phyloP scores from a whole-genome alignment of 108 stramenopile genomes.

The Schizochytrium sp. region DNA sequence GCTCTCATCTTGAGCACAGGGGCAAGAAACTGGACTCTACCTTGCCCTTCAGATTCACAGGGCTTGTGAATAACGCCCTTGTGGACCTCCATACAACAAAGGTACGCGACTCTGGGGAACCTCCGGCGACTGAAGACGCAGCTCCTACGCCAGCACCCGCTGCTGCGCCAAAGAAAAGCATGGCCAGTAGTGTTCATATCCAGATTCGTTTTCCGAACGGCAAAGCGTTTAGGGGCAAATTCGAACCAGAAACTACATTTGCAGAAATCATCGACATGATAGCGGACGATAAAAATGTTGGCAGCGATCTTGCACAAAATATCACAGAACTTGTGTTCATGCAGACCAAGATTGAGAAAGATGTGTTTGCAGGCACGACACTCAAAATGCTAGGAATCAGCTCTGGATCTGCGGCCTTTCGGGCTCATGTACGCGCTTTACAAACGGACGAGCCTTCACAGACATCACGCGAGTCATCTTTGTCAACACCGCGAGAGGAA shows the following conservation, averaged over 20 bases:
- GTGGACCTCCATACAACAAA: conserved; percentile 6
- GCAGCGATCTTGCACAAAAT: not conserved
- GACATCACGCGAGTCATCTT: not conserved
- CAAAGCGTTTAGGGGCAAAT: conserved; percentile 24
- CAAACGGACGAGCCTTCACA: not conserved
- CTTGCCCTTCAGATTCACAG: conserved; percentile 45
- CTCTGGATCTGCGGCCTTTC: not conserved
- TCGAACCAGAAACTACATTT: not conserved
- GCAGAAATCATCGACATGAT: not conserved
- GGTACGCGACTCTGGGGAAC: not conserved
- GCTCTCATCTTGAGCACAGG: not conserved
- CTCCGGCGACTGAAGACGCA: not conserved
- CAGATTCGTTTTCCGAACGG: conserved; percentile 4
- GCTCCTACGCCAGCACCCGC: not conserved
- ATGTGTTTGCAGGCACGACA: not conserved
- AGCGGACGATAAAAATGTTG: not conserved
- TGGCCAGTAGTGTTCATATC: not conserved
- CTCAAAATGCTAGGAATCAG: not conserved
- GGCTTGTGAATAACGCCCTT: conserved; percentile 38
- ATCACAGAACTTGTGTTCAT: not conserved
- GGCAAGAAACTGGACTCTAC: conserved; percentile 54
- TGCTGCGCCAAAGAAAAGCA: not conserved
- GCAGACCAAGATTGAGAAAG: not conserved
- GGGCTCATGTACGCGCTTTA: not conserved
- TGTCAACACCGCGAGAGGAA: not conserved